These are phyloP conservation scores for Kodamaea sp. DNA, from an alignment of 1,139 yeast genomes.

Conservation along the genomic window DNA sequence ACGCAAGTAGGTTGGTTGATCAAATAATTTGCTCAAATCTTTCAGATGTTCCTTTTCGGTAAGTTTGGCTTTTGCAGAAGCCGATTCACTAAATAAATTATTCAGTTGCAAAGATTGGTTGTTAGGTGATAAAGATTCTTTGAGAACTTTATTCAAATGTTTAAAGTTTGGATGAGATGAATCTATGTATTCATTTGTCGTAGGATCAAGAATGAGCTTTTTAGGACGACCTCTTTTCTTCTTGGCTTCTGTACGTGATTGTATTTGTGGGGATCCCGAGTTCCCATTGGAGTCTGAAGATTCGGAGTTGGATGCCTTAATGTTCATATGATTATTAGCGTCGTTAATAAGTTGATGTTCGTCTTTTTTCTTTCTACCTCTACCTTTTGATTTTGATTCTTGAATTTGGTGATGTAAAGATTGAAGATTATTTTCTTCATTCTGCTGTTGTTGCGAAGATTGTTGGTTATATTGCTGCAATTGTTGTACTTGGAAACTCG, in stretches of 20 bases:
- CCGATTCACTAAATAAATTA: slow-evolving; percentile 3
- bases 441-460: slow-evolving; percentile 7
- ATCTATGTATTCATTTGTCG: slow-evolving; percentile 41
- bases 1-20: slow-evolving; percentile 29
- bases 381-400: slow-evolving; percentile 1
- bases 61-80: not conserved
- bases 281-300: not conserved
- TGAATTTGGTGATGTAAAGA: slow-evolving; percentile 9
- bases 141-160: slow-evolving; percentile 34
- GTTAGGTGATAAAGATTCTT: slow-evolving; percentile 18
- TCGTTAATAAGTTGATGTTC: not conserved
- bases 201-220: slow-evolving; percentile 41
- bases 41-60: not conserved
- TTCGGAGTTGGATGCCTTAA: not conserved
- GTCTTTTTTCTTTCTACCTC: slow-evolving; percentile 6
- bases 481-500: not conserved
- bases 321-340: not conserved
- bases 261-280: slow-evolving; percentile 3
- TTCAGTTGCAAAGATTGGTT: slow-evolving; percentile 2
- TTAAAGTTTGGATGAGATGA: slow-evolving; percentile 44
- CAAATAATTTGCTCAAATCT: slow-evolving; percentile 22
- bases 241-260: slow-evolving; percentile 20
- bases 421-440: slow-evolving; percentile 7
- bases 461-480: slow-evolving; percentile 8
- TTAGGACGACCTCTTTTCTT: slow-evolving; percentile 46